These are phyloP conservation scores for Zymoseptoria pseudotritici DNA, from an alignment of 2,329 filamentous ascomycete species.

Conservation along the genomic window DNA sequence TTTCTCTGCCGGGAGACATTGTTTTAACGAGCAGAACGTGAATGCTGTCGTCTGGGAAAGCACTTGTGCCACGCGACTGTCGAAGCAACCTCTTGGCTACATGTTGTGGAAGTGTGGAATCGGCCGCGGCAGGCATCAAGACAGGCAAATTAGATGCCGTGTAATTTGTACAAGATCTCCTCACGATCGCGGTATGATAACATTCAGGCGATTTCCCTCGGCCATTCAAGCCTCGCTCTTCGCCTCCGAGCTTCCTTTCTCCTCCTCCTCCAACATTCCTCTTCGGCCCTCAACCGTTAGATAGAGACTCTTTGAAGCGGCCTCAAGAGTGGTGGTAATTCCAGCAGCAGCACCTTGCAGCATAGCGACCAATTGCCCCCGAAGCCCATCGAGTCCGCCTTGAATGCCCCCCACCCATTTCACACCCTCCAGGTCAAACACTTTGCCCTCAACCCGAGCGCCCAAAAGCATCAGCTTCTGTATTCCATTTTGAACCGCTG, in stretches of 20 bases:
- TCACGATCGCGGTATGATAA: neutral
- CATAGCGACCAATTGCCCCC: constrained; percentile 72
- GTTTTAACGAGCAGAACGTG: no score
- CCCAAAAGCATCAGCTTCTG: constrained; percentile 83
- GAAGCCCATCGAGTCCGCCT: constrained; percentile 71
- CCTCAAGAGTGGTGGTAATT: constrained; percentile 71
- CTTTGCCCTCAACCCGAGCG: constrained; percentile 75
- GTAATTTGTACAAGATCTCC: neutral
- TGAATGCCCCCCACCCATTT: constrained; percentile 70
- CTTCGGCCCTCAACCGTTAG: constrained; percentile 78
- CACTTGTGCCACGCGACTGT: neutral
- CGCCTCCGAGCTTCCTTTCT: constrained; percentile 24
- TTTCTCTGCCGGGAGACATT: no score
- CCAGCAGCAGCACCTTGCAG: constrained; percentile 73
- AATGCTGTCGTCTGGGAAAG: no score
- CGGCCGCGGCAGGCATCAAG: neutral
- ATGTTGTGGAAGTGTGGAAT: neutral
- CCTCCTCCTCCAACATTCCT: constrained; percentile 71
- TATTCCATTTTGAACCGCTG: constrained; percentile 68
- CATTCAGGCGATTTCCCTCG: neutral
- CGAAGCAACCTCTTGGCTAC: neutral
- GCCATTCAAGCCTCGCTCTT: neutral
- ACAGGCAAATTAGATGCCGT: neutral
- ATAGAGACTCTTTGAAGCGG: constrained; percentile 73
- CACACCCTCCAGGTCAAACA: constrained; percentile 68